Base-by-base conservation (phyloP, 768 basidiomycete species). In the Lactarius vividus region DNA sequence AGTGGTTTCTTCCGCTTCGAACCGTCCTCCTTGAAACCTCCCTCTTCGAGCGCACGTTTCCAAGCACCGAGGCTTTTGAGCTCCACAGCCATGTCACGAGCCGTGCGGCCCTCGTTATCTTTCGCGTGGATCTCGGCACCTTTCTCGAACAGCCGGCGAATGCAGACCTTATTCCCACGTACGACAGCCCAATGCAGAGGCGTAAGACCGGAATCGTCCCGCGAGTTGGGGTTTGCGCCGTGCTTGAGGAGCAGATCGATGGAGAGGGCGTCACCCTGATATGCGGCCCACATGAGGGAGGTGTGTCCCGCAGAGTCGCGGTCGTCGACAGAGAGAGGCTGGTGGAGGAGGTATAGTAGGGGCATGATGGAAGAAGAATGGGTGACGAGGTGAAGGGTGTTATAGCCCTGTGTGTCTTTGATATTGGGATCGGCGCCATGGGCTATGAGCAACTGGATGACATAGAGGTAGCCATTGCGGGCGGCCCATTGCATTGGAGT, bases 401-500 rank as follows among this genome's bases (percentile, higher is more conserved):
- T 98, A 84, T 98, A 99, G 11, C 96, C 95, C 75, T 99, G 97
- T 0, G 89, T 85, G 77, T 99, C 97, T 66, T 83, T 75, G 66
- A 98, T 88, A 63, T 87, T 92, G 0, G 97, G 96, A 80, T 98
- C 96, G 59, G 96, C 95, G 69, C 88, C 89, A 77, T 96, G 86
- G 2, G 87, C 81, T 70, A 98, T 85, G 66, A 99, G 86, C 28
- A 99, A 83, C 68, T 98, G 96, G 46, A 98, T 89, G 67, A 98
- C 84, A 73, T 97, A 96, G 73, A 98, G 86, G 78, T 97, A 96
- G 26, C 97, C 97, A 73, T 95, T 97, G 62, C 96, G 86, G 3
- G 96, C 94, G 0, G 97, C 97, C 97, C 97, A 99, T 75, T 98
- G 96, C 80, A 98, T 84, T 0, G 97, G 95, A 1, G 96, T 96